Evolutionary conservation across 1,284 basidiomycete species (phyloP).

Genomic region (Cutaneotrichosporon dermatis): DNA sequence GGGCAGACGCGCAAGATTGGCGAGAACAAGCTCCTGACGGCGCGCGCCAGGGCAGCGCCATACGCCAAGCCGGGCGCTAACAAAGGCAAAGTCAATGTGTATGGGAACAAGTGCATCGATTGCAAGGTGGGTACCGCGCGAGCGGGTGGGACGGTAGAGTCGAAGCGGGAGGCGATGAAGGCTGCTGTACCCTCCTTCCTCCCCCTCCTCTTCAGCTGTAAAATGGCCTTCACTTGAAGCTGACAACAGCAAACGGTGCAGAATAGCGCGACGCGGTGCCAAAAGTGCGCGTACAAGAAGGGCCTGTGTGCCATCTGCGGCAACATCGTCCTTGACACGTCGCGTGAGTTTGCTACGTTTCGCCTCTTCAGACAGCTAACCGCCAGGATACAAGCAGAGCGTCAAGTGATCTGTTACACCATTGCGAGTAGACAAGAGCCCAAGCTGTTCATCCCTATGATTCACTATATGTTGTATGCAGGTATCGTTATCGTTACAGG

Average conservation of each 20-base stretch:
- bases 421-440: background rate
- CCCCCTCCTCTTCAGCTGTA: background rate
- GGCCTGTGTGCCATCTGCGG: constrained; percentile 49
- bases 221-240: background rate
- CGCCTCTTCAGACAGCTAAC: background rate
- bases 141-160: background rate
- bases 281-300: constrained; percentile 50
- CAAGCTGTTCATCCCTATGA: constrained; percentile 3
- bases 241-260: constrained; percentile 34
- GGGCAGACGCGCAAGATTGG: constrained; percentile 44
- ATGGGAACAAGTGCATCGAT: constrained; percentile 48
- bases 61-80: constrained; percentile 35
- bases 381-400: constrained; percentile 41
- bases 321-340: constrained; percentile 41
- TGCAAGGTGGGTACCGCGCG: constrained; percentile 37
- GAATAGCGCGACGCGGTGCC: constrained; percentile 47
- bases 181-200: background rate
- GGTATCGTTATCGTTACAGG: constrained; percentile 8
- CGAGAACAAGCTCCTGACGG: constrained; percentile 49
- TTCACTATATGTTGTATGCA: constrained; percentile 16
- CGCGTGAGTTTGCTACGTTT: constrained; percentile 24
- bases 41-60: constrained; percentile 35
- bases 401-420: constrained; percentile 21
- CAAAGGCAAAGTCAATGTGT: constrained; percentile 37
- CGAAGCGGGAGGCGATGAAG: too few species aligned